Conservation (phyloP, 352 stramenopile genomes). For the Phytophthora tubulina region DNA sequence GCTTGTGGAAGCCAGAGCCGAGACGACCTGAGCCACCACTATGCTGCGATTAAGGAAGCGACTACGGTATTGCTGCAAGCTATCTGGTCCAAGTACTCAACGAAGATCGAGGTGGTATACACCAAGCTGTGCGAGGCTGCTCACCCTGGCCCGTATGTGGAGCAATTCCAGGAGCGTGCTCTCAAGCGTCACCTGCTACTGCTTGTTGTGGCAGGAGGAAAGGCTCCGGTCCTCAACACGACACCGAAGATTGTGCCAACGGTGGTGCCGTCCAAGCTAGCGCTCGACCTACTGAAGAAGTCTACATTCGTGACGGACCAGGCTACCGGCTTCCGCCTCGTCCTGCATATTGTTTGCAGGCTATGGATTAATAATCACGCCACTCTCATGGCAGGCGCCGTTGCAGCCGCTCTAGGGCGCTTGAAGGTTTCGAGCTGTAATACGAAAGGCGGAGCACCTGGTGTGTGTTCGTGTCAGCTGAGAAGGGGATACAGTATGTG, state of each 20-base stretch:
- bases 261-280: constrained; percentile 56
- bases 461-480: too few relatives aligned
- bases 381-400: too few relatives aligned
- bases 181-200: constrained; percentile 71
- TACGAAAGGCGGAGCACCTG: too few relatives aligned
- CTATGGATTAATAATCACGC: too few relatives aligned
- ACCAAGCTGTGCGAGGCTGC: constrained; percentile 55
- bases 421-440: too few relatives aligned
- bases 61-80: constrained; percentile 73
- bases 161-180: constrained; percentile 79
- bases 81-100: constrained; percentile 72
- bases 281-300: constrained; percentile 65
- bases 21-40: constrained; percentile 79
- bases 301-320: constrained; percentile 84
- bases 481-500: too few relatives aligned
- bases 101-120: constrained; percentile 69
- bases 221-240: constrained; percentile 54
- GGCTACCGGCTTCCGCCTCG: constrained; percentile 63
- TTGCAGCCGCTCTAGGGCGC: too few relatives aligned
- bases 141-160: constrained; percentile 61
- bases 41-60: constrained; percentile 65
- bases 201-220: constrained; percentile 71
- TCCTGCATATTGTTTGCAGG: constrained; percentile 34
- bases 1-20: constrained; percentile 57
- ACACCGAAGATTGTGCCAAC: constrained; percentile 55